Evolutionary conservation across 2,329 filamentous ascomycete species (phyloP), one percentile per base, ranked within the genome.

Genomic region (Phialophora tarda): DNA sequence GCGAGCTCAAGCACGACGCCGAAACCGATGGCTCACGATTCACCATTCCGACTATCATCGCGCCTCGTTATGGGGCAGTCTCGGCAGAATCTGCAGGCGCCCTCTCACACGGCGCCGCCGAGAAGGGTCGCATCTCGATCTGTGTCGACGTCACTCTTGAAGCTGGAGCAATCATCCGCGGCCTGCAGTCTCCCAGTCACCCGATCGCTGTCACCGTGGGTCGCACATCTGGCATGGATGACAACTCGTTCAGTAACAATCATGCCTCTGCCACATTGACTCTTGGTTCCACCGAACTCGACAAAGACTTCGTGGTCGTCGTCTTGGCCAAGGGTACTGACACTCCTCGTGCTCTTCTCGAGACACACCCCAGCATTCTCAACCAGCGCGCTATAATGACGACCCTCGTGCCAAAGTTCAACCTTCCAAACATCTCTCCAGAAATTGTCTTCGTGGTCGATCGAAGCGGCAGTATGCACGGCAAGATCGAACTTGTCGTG

Each of bases 371-470:
- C 0, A 84, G 79, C 0, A 80, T 90, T 2, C 79, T 84, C 0
- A 81, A 86, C 62, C 87, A 90, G 57, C 82, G 86, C 3, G 89
- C 89, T 0, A 74, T 92, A 65, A 91, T 93, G 89, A 60, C 85
- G 0, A 91, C 89, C 0, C 79, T 92, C 0, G 88, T 92, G 0
- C 90, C 90, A 1, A 88, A 86, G 68, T 91, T 91, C 77, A 80
- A 81, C n/a, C 78, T 91, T 0, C 85, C 86, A 0, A 74, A 82
- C 0, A 80, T 82, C 8, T 78, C 76, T 21, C 84, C 84, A 0
- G 90, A 93, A 73, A 83, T 93, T 24, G 85, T 92, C 21, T 92
- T 93, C 70, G 78, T 93, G 4, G 89, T 88, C 63, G 90, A 93
- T 74, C 84, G 89, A 59, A 91, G 88, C 63, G 89, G 88, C 0